Percentiles rank a stretch among this genome's conserved stretches.
phyloP scores from a whole-genome alignment of 2,329 filamentous ascomycete genomes.

The Claviceps sp. region DNA sequence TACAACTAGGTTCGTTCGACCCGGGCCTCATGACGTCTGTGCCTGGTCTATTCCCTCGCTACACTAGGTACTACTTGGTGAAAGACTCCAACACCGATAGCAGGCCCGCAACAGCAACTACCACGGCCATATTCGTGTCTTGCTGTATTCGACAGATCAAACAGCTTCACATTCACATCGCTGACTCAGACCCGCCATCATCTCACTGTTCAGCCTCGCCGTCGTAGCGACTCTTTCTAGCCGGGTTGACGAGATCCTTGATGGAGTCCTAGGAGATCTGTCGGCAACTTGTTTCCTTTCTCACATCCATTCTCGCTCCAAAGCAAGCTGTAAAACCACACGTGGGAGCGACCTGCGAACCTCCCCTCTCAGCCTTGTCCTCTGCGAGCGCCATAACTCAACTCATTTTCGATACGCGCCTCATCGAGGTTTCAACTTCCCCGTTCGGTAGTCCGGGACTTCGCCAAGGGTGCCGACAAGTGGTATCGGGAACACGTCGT shows the following conservation, averaged over 20 bases:
- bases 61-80: not conserved
- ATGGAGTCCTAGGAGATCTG: not conserved
- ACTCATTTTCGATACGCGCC: too few relatives aligned
- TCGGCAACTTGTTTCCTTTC: not conserved
- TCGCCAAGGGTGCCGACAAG: not conserved
- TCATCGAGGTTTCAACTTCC: not conserved
- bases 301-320: not conserved
- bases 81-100: not conserved
- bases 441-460: not conserved
- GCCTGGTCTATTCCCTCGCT: not conserved
- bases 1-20: not conserved
- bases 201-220: not conserved
- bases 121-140: not conserved
- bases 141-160: not conserved
- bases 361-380: not conserved
- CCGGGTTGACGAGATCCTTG: not conserved
- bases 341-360: not conserved
- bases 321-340: not conserved
- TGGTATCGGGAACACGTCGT: too few relatives aligned
- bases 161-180: not conserved
- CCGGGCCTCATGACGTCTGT: not conserved
- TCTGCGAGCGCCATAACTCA: not conserved
- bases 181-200: too few relatives aligned
- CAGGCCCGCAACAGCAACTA: not conserved
- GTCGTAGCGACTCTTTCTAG: not conserved